phyloP scores from a whole-genome alignment of 2,329 filamentous ascomycete species.

The Cryphonectria carpinicola region DNA sequence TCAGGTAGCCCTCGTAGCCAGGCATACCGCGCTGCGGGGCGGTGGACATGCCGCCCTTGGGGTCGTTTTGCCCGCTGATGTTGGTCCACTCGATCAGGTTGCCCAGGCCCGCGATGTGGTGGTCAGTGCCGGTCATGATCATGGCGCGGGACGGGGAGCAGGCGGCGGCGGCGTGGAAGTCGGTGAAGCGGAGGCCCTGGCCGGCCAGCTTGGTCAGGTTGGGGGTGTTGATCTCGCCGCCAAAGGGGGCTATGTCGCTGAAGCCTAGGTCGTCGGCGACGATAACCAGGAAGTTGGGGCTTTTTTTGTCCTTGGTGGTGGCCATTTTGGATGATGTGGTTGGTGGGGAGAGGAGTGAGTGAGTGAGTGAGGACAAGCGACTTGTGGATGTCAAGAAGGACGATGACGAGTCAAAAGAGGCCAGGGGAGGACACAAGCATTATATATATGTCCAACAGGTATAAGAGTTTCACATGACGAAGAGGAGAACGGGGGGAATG shows the following conservation, averaged over 20 bases:
- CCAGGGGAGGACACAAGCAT: neutral
- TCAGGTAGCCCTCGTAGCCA: conserved; percentile 41
- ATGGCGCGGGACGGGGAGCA: conserved; percentile 68
- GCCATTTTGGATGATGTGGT: conserved; percentile 15
- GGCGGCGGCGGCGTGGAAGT: conserved; percentile 67
- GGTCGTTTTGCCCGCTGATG: conserved; percentile 38
- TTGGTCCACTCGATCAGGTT: conserved; percentile 57
- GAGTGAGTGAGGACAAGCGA: neutral
- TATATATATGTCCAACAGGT: neutral
- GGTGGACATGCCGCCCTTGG: conserved; percentile 28
- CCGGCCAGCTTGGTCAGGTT: conserved; percentile 37
- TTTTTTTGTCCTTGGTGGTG: conserved; percentile 14
- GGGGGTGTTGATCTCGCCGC: conserved; percentile 40
- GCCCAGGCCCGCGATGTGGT: conserved; percentile 62
- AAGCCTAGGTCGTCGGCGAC: conserved; percentile 43
- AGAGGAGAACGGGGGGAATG: neutral
- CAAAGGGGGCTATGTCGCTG: conserved; percentile 38
- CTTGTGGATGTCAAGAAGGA: neutral
- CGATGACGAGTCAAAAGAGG: neutral
- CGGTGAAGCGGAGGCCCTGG: conserved; percentile 61
- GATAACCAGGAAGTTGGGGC: conserved; percentile 41
- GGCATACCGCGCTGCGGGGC: conserved; percentile 30
- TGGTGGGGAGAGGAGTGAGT: neutral
- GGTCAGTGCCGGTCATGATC: conserved; percentile 68
- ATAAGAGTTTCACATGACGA: neutral